Base-by-base conservation (phyloP, 768 basidiomycete species). In the Rhizopogon vinicolor region DNA sequence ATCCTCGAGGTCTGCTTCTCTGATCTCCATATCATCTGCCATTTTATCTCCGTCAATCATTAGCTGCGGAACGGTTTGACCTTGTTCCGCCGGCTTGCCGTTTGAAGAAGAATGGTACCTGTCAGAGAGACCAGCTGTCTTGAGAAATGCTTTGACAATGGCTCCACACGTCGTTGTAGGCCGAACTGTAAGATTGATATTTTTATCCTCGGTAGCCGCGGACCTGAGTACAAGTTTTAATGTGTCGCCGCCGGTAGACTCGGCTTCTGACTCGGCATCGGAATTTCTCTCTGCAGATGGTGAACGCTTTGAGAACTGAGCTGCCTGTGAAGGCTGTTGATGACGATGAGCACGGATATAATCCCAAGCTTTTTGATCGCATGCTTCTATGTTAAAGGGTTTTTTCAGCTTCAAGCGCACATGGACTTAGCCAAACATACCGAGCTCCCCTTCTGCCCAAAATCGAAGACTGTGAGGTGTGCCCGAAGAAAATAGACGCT, bases 141-240 rank as follows among this genome's bases (percentile, higher is more conserved):
- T 88, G 63, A 93, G 72, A 68, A 87, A 93, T 0, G 86, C 87
- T 61, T 79, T 81, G 50, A 92, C 80, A 53, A 93, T 87, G 0
- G 85, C 82, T 13, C 84, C 85, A 54, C 89, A 91, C 53, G 80
- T 90, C 18, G 90, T 89, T 18, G 85, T 86, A 7, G 82, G 78
- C 7, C 88, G 85, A 6, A 91, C 90, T 2, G 78, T 85, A 33
- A 93, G 74, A 1, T 78, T 75, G 45, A 91, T 76, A 40, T 81
- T 78, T 54, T 80, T 84, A 16, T 72, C 68, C 35, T 71, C 73
- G 10, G 75, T 77, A 18, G 68, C 56, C 9, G 71, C 70, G 2
- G 88, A 87, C 16, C 87, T 87, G 9, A 92, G 65, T 40, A 79
- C 73, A 28, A 92, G 74, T 58, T 83, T 87, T 72, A 91, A 80